Percentiles rank a stretch among this genome's conserved stretches.
These are phyloP conservation scores for Colletotrichum abscissum DNA, from an alignment of 2,329 filamentous ascomycete species.

Conservation along the genomic window DNA sequence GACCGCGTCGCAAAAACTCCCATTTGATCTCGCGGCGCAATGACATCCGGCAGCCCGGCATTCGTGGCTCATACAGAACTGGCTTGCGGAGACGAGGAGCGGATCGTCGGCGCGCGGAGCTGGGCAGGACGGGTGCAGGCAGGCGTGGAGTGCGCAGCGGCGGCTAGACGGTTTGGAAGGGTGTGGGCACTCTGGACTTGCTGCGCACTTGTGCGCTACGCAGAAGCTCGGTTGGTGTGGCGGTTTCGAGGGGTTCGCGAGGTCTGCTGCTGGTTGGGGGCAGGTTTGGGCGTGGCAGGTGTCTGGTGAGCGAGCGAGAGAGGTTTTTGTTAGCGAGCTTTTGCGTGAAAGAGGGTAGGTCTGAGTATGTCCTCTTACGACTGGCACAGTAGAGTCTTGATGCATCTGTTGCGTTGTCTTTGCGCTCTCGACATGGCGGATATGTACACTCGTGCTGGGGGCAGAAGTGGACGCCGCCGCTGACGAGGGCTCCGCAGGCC, in stretches of 20 bases:
- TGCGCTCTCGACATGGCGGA: constrained; percentile 17
- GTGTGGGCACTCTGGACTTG: constrained; percentile 9
- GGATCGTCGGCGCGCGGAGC: constrained; percentile 32
- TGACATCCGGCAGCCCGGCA: constrained; percentile 16
- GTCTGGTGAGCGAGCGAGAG: background rate
- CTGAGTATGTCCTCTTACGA: background rate
- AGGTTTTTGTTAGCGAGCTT: background rate
- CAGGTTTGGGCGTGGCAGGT: constrained; percentile 25
- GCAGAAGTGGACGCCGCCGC: constrained; percentile 9
- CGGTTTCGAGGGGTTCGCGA: constrained; percentile 7
- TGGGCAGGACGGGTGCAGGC: constrained; percentile 16
- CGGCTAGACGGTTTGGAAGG: constrained; percentile 9
- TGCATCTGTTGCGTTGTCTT: constrained; percentile 3
- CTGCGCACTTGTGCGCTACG: constrained; percentile 29
- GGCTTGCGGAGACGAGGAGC: background rate
- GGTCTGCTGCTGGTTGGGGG: constrained; percentile 23
- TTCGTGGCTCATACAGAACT: constrained; percentile 33
- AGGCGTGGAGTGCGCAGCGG: constrained; percentile 35
- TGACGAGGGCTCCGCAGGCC: constrained; percentile 6
- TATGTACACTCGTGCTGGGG: constrained; percentile 32
- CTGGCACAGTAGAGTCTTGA: constrained; percentile 23
- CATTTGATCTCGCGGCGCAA: background rate
- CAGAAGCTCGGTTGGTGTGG: constrained; percentile 6
- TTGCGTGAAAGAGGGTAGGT: background rate
- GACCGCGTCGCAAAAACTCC: constrained; percentile 21